Evolutionary conservation across 441 rosid species (phyloP), one percentile per base, ranked within the genome.

Genomic region (Arabidopsis lyrata): DNA sequence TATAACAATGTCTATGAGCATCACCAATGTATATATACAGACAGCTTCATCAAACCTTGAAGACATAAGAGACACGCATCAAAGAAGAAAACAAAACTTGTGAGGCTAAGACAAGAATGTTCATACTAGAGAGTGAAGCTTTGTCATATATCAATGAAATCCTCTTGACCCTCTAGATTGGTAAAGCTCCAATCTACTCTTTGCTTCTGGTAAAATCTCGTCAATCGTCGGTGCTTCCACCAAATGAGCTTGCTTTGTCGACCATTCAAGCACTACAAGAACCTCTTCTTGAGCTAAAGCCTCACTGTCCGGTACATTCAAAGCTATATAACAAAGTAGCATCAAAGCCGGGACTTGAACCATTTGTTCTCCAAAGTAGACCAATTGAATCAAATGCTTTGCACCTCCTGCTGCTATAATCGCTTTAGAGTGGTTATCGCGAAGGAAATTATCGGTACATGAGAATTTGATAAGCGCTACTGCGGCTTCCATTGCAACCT

Each of bases 101-200:
- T 49, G 20, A 44, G 49, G 6, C 49, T 44, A 44, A 44, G 49
- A 2, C 49, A 64, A 58, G 20, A 76, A 39, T 78, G 66, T 58
- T 59, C 60, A 73, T 62, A 41, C 56, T 60, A 65, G 31, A 22
- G 29, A 38, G 8, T 53, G 61, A 64, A 48, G 24, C 59, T 57
- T 67, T 44, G 20, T 6, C 18, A 10, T 38, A 54, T 41, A 44
- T 82, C 73, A 86, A 49, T 83, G 73, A 72, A 79, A 83, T 44
- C 86, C 78, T 85, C 86, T 81, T 69, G 90, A 81, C 13, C 89
- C 87, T 78, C 95, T 86, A 31, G 95, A 86, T 73, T 85, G 95
- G 62, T 82, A 89, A 47, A 87, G 88, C 66, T 87, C 89, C 83
- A 87, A 80, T 73, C 82, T 79, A 79, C 88, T 80, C 69, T 81